Percentiles rank a stretch among this genome's conserved stretches.
Conservation (phyloP, 331 rosid species). For the Arachis monticola region DNA sequence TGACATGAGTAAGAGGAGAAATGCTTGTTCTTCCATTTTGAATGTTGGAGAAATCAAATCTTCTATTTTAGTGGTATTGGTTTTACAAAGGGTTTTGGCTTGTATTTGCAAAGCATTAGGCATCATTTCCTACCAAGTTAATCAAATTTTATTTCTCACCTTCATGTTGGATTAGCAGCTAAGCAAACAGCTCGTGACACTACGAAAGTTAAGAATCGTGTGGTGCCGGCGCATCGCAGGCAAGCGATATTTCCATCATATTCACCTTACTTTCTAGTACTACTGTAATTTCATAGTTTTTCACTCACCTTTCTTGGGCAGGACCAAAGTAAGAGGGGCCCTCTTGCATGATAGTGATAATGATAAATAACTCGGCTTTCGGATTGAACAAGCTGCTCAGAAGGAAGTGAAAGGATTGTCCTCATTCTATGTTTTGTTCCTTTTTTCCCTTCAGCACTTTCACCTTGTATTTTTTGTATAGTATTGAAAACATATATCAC, state of each 20-base stretch:
- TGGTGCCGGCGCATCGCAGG: slow-evolving; percentile 75
- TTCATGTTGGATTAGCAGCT: slow-evolving; percentile 43
- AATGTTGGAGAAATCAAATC: slow-evolving; percentile 33
- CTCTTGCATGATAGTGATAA: slow-evolving; percentile 61
- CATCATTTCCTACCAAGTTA: slow-evolving; percentile 7
- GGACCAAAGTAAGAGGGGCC: slow-evolving; percentile 89
- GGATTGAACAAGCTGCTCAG: background rate
- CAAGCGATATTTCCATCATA: slow-evolving; percentile 36
- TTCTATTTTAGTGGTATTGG: slow-evolving; percentile 10
- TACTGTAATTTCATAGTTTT: slow-evolving; percentile 1
- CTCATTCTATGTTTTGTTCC: slow-evolving; percentile 17
- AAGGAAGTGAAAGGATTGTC: slow-evolving; percentile 26
- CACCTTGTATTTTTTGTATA: slow-evolving; percentile 31
- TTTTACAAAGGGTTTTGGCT: slow-evolving; percentile 15
- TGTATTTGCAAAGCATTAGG: slow-evolving; percentile 14
- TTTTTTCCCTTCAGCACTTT: background rate
- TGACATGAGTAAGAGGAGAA: slow-evolving; percentile 15
- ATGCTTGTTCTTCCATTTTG: slow-evolving; percentile 18
- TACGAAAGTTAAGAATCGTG: slow-evolving; percentile 61
- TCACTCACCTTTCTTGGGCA: slow-evolving; percentile 45
- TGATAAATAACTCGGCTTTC: slow-evolving; percentile 34
- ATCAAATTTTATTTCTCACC: background rate
- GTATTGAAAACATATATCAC: slow-evolving; percentile 14
- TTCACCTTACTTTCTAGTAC: background rate
- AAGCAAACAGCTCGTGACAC: slow-evolving; percentile 55